A percentile compares a stretch with the other conserved stretches of the same genome.
Conservation (phyloP, 495 filamentous ascomycete genomes). For the Neurospora pannonica region DNA sequence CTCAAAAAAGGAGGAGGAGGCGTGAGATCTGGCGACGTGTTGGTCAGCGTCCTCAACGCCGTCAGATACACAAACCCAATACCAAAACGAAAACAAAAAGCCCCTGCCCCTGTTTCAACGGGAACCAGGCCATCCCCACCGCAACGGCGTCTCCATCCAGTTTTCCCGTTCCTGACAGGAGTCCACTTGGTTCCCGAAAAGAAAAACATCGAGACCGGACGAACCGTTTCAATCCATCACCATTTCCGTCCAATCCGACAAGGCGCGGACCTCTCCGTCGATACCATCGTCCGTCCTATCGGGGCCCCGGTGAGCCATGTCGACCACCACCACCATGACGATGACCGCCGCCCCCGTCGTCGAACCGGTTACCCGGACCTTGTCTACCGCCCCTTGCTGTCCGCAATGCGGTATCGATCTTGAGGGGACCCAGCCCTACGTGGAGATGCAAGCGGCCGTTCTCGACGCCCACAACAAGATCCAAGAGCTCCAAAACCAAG, state of each 20-base stretch:
- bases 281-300: not conserved
- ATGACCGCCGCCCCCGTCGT: not conserved
- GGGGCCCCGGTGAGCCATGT: not conserved
- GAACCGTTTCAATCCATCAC: not conserved
- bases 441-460: constrained; percentile 41
- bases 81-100: not conserved
- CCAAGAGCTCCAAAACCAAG: constrained; percentile 71
- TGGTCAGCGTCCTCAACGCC: not conserved
- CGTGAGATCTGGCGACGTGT: not conserved
- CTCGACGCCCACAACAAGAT: constrained; percentile 58
- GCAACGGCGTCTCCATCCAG: not conserved
- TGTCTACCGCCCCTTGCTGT: constrained; percentile 19
- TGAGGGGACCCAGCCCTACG: constrained; percentile 17
- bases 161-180: not conserved
- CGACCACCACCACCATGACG: not conserved
- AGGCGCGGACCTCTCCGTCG: not conserved
- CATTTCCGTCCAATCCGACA: not conserved
- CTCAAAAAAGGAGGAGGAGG: not conserved
- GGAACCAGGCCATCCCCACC: not conserved
- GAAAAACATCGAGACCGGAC: not conserved
- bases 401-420: constrained; percentile 31
- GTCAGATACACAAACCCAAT: not conserved
- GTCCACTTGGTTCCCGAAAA: not conserved
- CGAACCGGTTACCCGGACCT: not conserved
- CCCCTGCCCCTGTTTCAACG: not conserved